Evolutionary conservation across 1,139 yeast genomes (phyloP), one percentile per base, ranked within the genome.

Genomic region (Geotrichum histeridarum): DNA sequence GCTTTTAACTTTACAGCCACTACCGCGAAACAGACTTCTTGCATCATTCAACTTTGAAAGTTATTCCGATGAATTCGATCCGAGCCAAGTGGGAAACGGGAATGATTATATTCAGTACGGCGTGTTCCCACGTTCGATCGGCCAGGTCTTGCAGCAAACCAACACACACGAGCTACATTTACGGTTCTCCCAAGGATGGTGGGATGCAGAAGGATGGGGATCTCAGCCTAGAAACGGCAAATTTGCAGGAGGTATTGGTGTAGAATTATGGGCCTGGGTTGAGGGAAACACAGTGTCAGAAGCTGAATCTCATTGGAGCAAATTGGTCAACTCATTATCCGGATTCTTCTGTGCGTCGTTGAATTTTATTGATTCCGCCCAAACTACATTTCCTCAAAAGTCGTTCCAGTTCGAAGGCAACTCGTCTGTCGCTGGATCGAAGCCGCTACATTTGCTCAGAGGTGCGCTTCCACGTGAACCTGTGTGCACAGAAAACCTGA

Each of bases 401-500:
- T 66, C 82, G 1, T 79, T 80, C 60, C 50, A 36, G 6, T 63
- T 66, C 41, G 57, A 69, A 35, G 58, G 63, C 17, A 54, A 58
- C 1, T 68, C 68, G 48, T 48, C 62, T 9, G 42, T 59, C 22
- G 47, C 61, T 8, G 57, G 59, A 1, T 18, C 38, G 17, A 43
- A 43, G 38, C 39, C 60, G 5, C 68, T 85, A 14, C 86, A 76
- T 64, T 71, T 86, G 42, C 67, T 91, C 59, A 77, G 95, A 59
- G 96, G 97, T 7, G 87, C 96, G 0, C 77, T 94, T 50, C 97
- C 99, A 0, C 82, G 93, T 59, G 99, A 94, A 66, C 96, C 98
- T 0, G 84, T 94, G 14, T 94, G 99, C 71, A 94, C 99, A 0
- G 99, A 94, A 68, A 94, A 94, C 69, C 77, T 94, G 65, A 91